Conservation (phyloP, 768 basidiomycete species). For the Mrakia frigida region DNA sequence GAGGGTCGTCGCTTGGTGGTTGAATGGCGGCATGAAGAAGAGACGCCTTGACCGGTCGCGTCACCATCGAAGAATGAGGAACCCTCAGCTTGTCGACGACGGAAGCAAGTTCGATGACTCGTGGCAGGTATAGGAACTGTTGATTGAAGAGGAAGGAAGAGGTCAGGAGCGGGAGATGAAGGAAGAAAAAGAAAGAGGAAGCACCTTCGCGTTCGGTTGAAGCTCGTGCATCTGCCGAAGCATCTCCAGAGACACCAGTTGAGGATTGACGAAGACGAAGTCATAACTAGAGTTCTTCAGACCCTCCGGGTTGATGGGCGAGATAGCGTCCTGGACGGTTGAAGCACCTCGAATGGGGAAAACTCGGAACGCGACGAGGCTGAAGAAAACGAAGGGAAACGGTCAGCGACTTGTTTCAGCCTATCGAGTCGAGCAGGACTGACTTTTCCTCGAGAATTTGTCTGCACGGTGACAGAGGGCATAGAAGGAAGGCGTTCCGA, state of each 20-base stretch:
- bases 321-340: background rate
- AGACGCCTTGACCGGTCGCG: slow-evolving; percentile 9
- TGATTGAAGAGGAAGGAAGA: background rate
- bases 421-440: background rate
- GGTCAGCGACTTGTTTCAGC: background rate
- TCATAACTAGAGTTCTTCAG: background rate
- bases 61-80: background rate
- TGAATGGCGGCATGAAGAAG: slow-evolving; percentile 1
- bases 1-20: background rate
- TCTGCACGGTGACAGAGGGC: background rate
- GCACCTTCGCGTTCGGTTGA: slow-evolving; percentile 15
- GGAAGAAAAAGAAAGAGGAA: background rate
- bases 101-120: slow-evolving; percentile 3
- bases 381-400: background rate
- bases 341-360: background rate
- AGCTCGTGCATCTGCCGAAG: background rate
- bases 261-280: slow-evolving; percentile 24
- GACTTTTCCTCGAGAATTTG: background rate
- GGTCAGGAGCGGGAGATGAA: too few relatives aligned
- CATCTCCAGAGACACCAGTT: background rate
- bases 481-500: background rate
- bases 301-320: background rate
- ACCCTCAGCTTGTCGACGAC: background rate
- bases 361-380: background rate
- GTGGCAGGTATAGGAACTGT: background rate